These are phyloP conservation scores for Tetradesmus obliquus DNA, from an alignment of 139 green algal species.

Conservation along the genomic window DNA sequence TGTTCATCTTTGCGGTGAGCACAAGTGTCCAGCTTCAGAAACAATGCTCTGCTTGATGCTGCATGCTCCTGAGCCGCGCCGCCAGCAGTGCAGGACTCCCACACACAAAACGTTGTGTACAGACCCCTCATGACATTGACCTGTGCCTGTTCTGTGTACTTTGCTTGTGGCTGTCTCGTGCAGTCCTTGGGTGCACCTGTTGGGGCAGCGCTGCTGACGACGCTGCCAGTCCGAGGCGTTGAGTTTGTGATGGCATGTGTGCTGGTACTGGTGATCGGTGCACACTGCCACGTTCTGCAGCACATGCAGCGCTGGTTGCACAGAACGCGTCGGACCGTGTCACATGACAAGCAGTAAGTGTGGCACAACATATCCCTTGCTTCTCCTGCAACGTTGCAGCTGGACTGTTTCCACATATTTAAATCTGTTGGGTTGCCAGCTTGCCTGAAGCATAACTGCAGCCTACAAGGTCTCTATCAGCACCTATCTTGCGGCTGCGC, in stretches of 20 bases:
- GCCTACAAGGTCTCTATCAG: not conserved
- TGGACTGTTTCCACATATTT: too few relatives aligned
- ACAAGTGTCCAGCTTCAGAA: not conserved
- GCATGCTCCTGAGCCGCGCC: too few relatives aligned
- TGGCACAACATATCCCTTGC: too few relatives aligned
- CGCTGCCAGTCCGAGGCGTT: constrained; percentile 25
- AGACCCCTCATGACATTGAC: too few relatives aligned
- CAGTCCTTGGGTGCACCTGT: constrained; percentile 45
- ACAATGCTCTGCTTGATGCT: not conserved
- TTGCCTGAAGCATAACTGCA: too few relatives aligned
- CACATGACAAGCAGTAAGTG: not conserved
- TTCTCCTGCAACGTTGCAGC: too few relatives aligned
- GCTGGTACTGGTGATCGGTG: constrained; percentile 48
- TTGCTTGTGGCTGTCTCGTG: not conserved
- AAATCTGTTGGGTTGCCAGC: too few relatives aligned
- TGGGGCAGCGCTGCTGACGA: constrained; percentile 44
- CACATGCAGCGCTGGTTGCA: not conserved
- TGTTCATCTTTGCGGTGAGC: constrained; percentile 38
- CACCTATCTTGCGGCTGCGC: not conserved
- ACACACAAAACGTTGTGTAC: too few relatives aligned
- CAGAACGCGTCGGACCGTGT: not conserved
- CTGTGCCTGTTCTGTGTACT: not conserved
- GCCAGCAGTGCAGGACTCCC: too few relatives aligned
- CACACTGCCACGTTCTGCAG: constrained; percentile 36
- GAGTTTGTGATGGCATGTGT: constrained; percentile 46